Evolutionary conservation across 2,329 filamentous ascomycete species (phyloP).

Genomic region (Ceratocystis albifundus): DNA sequence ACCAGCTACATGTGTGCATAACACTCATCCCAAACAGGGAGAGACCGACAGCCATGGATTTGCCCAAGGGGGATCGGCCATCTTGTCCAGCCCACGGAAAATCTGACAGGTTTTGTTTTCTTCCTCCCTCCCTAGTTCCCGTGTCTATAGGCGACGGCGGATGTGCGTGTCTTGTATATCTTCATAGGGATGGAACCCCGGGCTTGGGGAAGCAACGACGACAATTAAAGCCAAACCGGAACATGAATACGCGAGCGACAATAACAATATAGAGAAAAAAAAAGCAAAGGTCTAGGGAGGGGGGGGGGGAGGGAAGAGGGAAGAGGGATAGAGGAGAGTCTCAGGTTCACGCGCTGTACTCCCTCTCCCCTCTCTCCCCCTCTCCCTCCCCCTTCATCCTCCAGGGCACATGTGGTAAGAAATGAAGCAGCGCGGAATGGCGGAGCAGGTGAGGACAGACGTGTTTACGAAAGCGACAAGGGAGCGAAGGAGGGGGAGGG

Average conservation of each 20-base stretch:
- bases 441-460: not conserved
- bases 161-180: not conserved
- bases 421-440: not conserved
- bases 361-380: no score
- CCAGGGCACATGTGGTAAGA: no score
- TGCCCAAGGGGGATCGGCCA: not conserved
- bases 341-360: not conserved
- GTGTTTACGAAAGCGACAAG: no score
- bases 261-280: not conserved
- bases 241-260: not conserved
- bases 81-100: not conserved
- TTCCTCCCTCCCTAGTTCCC: not conserved
- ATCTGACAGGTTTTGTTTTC: conserved; percentile 5
- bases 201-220: not conserved
- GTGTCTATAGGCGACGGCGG: not conserved
- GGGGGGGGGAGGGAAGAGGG: no score
- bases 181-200: not conserved
- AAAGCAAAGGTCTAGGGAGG: not conserved
- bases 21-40: not conserved
- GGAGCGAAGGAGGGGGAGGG: no score
- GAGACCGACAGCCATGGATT: no score
- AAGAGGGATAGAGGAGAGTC: not conserved
- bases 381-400: not conserved
- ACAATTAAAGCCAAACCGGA: not conserved
- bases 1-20: not conserved